A percentile compares a stretch with the other conserved stretches of the same genome.
Evolutionary conservation across 768 basidiomycete genomes (phyloP).

Genomic region (Agaricus sinodeliciosus): DNA sequence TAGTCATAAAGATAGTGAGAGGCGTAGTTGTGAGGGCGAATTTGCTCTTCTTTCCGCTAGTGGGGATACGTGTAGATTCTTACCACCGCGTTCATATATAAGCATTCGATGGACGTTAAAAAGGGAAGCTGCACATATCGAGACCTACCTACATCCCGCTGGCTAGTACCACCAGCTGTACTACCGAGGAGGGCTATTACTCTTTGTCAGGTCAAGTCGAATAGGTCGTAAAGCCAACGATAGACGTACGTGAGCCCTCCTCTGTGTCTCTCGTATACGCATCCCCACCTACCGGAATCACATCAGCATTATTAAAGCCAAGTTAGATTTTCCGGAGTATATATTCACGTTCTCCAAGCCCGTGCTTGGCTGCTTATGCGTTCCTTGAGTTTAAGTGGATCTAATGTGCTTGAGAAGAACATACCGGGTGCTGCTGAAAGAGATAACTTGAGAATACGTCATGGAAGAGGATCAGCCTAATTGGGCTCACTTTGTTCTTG

Average conservation of each 20-base stretch:
- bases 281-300: background rate
- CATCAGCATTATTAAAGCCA: background rate
- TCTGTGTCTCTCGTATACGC: background rate
- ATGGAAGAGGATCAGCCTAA: slow-evolving; percentile 3
- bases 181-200: slow-evolving; percentile 4
- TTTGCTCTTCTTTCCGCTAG: slow-evolving; percentile 7
- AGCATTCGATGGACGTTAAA: background rate
- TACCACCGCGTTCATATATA: background rate
- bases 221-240: background rate
- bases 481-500: background rate
- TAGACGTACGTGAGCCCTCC: slow-evolving; percentile 6
- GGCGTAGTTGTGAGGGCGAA: slow-evolving; percentile 18
- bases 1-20: slow-evolving; percentile 16
- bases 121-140: background rate
- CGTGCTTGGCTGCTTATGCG: background rate
- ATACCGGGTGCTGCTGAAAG: background rate
- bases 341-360: background rate
- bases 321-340: background rate
- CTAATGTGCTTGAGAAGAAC: background rate
- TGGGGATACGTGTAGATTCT: background rate
- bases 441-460: slow-evolving; percentile 5
- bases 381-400: background rate
- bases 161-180: background rate
- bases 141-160: background rate
- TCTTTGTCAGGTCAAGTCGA: background rate